These are phyloP conservation scores for Coemansia erecta DNA, from an alignment of 192 early-diverging fungal genomes.

Conservation along the genomic window DNA sequence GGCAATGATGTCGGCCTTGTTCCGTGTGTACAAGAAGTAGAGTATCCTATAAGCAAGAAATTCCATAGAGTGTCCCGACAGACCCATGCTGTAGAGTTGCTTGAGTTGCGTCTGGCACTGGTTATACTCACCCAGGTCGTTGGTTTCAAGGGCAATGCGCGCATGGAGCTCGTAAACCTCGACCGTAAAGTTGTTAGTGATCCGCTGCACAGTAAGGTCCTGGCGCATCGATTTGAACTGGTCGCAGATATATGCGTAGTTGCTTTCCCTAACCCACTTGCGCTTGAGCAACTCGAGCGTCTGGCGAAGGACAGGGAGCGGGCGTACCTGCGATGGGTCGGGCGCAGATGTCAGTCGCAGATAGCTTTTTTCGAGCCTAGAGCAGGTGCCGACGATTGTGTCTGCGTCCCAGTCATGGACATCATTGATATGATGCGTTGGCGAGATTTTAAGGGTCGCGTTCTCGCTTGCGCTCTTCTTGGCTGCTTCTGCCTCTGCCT, in stretches of 20 bases:
- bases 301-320: slow-evolving; percentile 70
- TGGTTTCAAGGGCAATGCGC: slow-evolving; percentile 92
- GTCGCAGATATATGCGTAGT: slow-evolving; percentile 96
- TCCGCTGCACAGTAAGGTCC: slow-evolving; percentile 94
- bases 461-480: slow-evolving; percentile 28
- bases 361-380: slow-evolving; percentile 87
- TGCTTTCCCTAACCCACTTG: slow-evolving; percentile 80
- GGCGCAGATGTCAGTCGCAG: slow-evolving; percentile 90
- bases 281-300: slow-evolving; percentile 73
- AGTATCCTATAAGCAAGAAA: slow-evolving; percentile 93
- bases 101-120: slow-evolving; percentile 96
- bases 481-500: slow-evolving; percentile 30
- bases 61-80: slow-evolving; percentile 78
- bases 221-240: slow-evolving; percentile 96
- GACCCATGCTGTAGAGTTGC: slow-evolving; percentile 72
- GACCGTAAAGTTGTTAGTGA: slow-evolving; percentile 91
- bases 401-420: slow-evolving; percentile 76
- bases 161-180: slow-evolving; percentile 94
- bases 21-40: slow-evolving; percentile 85
- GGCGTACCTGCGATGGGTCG: slow-evolving; percentile 92
- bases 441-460: slow-evolving; percentile 21
- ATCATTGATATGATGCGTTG: slow-evolving; percentile 48
- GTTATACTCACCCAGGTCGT: slow-evolving; percentile 97
- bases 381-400: slow-evolving; percentile 87
- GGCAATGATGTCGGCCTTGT: slow-evolving; percentile 83